Conservation (phyloP, 83 land plant genomes). For the Picea mariana region DNA sequence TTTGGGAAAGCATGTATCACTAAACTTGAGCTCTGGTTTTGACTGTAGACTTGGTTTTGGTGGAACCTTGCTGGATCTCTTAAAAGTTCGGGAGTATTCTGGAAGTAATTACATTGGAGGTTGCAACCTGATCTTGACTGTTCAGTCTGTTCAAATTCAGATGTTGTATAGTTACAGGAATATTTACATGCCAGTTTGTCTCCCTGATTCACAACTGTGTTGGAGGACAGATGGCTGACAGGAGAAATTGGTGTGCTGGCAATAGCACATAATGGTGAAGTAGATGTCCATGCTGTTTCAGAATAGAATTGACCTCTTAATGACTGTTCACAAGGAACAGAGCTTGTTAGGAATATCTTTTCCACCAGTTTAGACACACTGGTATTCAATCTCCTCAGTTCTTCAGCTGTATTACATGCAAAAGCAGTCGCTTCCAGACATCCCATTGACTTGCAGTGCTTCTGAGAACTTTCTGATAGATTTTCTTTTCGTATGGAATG, state of each 20-base stretch:
- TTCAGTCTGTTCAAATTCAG: too few species aligned
- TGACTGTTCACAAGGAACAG: background rate
- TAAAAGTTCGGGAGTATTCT: background rate
- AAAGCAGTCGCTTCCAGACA: too few species aligned
- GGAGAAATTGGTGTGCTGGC: background rate
- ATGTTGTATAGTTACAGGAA: too few species aligned
- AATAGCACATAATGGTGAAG: background rate
- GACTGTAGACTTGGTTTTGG: slow-evolving; percentile 2
- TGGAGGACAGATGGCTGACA: background rate
- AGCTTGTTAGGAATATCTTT: background rate
- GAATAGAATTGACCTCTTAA: slow-evolving; percentile 1
- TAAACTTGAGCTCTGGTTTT: background rate
- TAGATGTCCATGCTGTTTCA: background rate
- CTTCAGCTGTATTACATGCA: background rate
- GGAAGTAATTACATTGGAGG: too few species aligned
- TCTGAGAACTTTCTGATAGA: background rate
- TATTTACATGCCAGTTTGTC: background rate
- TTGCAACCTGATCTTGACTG: too few species aligned
- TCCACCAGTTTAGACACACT: background rate
- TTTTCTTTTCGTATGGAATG: background rate
- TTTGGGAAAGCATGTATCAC: background rate
- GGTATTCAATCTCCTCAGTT: background rate
- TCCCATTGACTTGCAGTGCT: background rate
- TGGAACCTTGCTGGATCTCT: background rate
- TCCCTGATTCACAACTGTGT: background rate